phyloP scores from a whole-genome alignment of 2,329 filamentous ascomycete genomes.

The Coniochaeta sp. region DNA sequence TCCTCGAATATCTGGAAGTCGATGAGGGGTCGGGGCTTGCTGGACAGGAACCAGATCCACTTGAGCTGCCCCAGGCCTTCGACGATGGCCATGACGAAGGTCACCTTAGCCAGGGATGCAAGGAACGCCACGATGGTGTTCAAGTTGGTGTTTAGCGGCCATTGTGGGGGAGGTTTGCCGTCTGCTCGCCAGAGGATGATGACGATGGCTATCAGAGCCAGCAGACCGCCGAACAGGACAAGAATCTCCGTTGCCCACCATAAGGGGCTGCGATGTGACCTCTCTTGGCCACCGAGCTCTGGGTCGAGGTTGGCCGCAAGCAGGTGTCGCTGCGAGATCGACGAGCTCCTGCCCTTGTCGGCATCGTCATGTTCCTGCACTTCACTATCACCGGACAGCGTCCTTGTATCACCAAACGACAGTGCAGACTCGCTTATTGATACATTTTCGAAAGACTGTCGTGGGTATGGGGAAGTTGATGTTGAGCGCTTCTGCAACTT shows the following conservation, averaged over 20 bases:
- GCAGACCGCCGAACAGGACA: background rate
- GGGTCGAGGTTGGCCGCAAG: background rate
- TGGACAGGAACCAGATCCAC: conserved; percentile 16
- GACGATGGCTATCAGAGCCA: conserved; percentile 5
- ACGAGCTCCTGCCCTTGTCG: background rate
- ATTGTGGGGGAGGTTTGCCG: conserved; percentile 13
- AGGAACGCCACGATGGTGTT: conserved; percentile 20
- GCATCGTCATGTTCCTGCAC: background rate
- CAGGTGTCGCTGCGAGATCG: background rate
- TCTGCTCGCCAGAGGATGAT: conserved; percentile 9
- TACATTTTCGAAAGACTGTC: background rate
- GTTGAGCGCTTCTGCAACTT: background rate
- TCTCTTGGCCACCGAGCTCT: background rate
- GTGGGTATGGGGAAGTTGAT: background rate
- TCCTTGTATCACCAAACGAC: background rate
- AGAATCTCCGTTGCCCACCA: background rate
- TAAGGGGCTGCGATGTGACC: background rate
- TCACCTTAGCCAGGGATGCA: conserved; percentile 14
- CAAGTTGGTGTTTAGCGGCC: conserved; percentile 17
- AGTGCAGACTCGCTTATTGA: background rate
- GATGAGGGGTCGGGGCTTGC: conserved; percentile 6
- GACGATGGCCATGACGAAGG: conserved; percentile 15
- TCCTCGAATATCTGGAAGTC: conserved; percentile 17
- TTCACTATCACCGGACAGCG: background rate
- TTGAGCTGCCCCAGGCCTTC: conserved; percentile 18